Evolutionary conservation across 306 rosid genomes (phyloP).

Genomic region (Dalbergia cochinchinensis): DNA sequence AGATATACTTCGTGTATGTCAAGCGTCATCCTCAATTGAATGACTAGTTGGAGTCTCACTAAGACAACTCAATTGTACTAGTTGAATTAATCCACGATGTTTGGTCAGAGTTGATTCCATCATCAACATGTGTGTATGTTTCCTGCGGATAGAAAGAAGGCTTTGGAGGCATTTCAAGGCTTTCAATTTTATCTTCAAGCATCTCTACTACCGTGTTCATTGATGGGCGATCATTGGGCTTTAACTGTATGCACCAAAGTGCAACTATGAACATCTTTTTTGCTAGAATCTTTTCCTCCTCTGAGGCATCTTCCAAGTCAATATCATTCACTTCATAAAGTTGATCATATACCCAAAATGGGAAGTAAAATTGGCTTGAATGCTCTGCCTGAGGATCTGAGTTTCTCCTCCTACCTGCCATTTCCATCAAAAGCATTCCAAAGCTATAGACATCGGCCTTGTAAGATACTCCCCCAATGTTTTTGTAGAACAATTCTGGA

Average conservation of each 20-base stretch:
- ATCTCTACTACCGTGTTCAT: slow-evolving; percentile 25
- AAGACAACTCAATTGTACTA: neutral
- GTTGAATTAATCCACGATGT: neutral
- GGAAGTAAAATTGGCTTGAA: slow-evolving; percentile 44
- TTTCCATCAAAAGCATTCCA: slow-evolving; percentile 40
- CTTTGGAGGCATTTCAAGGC: slow-evolving; percentile 21
- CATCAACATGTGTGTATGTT: neutral
- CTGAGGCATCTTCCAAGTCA: slow-evolving; percentile 5
- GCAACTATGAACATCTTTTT: slow-evolving; percentile 50
- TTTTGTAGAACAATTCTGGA: slow-evolving; percentile 31
- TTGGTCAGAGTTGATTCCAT: neutral
- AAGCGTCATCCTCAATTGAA: neutral
- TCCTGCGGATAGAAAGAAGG: slow-evolving; percentile 37
- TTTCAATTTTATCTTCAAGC: slow-evolving; percentile 40
- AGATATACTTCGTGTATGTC: neutral
- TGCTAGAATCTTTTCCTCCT: neutral
- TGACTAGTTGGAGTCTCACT: neutral
- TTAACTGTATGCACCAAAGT: slow-evolving; percentile 27
- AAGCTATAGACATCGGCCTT: slow-evolving; percentile 42
- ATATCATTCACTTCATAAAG: neutral
- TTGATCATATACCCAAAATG: slow-evolving; percentile 31
- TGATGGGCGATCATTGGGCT: neutral
- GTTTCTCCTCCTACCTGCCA: slow-evolving; percentile 34
- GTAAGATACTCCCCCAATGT: slow-evolving; percentile 24
- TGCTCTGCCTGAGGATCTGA: slow-evolving; percentile 3